These are phyloP conservation scores for Planoprotostelium fungivorum DNA, from an alignment of 78 protist genomes.

Conservation along the genomic window DNA sequence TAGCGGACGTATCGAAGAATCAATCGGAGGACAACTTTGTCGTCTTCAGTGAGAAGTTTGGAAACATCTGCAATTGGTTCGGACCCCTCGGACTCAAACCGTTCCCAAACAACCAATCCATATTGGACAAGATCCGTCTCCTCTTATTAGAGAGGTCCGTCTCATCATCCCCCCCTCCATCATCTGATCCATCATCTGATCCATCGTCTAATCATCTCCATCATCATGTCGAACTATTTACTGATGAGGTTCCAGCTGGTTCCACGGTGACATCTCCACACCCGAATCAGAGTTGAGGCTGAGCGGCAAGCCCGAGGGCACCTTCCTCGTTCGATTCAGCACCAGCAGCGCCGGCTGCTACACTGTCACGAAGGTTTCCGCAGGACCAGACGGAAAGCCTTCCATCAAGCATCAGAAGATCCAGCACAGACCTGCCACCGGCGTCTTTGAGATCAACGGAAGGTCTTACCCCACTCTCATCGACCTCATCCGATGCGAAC, in stretches of 20 bases:
- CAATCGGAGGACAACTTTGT: constrained; percentile 44
- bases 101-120: constrained; percentile 11
- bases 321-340: constrained; percentile 50
- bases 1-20: background rate
- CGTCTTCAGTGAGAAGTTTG: constrained; percentile 65
- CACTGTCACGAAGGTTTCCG: constrained; percentile 40
- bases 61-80: constrained; percentile 55
- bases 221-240: background rate
- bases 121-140: constrained; percentile 46
- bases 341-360: constrained; percentile 50
- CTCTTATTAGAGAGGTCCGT: constrained; percentile 13
- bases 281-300: constrained; percentile 41
- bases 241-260: constrained; percentile 41
- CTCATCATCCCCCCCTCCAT: background rate
- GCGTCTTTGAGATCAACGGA: background rate
- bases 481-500: background rate
- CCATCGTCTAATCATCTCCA: no score
- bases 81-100: constrained; percentile 37
- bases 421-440: background rate
- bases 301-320: constrained; percentile 55
- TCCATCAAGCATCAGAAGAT: background rate
- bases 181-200: no score
- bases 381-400: background rate
- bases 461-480: background rate
- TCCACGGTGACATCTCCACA: constrained; percentile 62